A percentile compares a stretch with the other conserved stretches of the same genome.
Evolutionary conservation across 148 eudicot genomes (phyloP).

Genomic region (Tetragonia tetragonoides): DNA sequence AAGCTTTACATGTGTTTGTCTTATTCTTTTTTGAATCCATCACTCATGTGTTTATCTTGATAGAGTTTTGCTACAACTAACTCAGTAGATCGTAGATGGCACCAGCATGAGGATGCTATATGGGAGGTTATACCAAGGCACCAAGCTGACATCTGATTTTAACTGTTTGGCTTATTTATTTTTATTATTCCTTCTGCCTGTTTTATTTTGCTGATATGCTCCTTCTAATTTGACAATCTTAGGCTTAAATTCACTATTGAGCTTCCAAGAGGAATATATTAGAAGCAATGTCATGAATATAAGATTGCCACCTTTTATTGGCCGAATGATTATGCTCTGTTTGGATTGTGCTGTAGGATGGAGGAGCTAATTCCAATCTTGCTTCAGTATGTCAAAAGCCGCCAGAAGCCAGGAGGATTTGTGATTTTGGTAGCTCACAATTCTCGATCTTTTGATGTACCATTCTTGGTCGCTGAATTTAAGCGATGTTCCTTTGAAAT

Average conservation of each 20-base stretch:
- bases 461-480: conserved; percentile 64
- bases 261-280: neutral
- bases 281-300: neutral
- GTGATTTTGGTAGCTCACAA: conserved; percentile 73
- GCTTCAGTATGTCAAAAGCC: conserved; percentile 61
- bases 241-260: neutral
- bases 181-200: neutral
- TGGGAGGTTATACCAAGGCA: no score
- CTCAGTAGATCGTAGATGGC: no score
- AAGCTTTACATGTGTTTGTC: no score
- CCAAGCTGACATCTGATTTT: neutral
- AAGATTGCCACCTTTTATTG: neutral
- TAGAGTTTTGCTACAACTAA: no score
- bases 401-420: conserved; percentile 69
- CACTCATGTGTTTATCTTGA: no score
- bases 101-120: no score
- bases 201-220: neutral
- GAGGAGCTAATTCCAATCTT: conserved; percentile 78
- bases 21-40: no score
- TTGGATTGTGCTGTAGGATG: conserved; percentile 57
- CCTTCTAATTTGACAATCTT: neutral
- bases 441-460: conserved; percentile 70
- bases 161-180: neutral
- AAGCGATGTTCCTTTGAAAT: conserved; percentile 50
- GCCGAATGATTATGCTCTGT: conserved; percentile 12